Evolutionary conservation across 2,329 filamentous ascomycete genomes (phyloP).

Genomic region (Neofusicoccum cordaticola): DNA sequence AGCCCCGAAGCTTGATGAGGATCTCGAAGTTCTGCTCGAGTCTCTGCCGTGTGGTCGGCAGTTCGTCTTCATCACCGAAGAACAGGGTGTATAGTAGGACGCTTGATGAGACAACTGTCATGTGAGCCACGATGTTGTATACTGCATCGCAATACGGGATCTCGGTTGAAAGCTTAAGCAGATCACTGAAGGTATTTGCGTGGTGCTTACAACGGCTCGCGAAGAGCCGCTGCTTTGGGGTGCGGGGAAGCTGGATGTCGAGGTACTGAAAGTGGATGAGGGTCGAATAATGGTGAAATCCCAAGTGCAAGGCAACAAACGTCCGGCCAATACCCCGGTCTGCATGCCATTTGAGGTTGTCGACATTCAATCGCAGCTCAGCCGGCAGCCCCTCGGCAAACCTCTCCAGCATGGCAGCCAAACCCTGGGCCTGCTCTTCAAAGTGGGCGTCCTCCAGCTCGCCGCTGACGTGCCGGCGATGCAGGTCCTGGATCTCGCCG

Average conservation of each 20-base stretch:
- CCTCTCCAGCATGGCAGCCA: background rate
- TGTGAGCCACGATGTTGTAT: conserved; percentile 48
- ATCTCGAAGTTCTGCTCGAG: conserved; percentile 48
- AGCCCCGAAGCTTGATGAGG: conserved; percentile 39
- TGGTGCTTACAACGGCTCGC: conserved; percentile 24
- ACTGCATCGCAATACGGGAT: conserved; percentile 40
- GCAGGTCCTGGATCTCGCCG: conserved; percentile 41
- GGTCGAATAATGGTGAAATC: conserved; percentile 48
- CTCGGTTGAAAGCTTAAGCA: conserved; percentile 40
- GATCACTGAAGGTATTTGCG: conserved; percentile 39
- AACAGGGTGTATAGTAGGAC: conserved; percentile 48
- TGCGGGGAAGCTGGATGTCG: conserved; percentile 27
- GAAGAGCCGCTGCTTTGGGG: conserved; percentile 25
- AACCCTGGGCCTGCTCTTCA: background rate
- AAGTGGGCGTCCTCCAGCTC: conserved; percentile 14
- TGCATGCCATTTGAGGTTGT: conserved; percentile 41
- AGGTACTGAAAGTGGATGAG: conserved; percentile 51
- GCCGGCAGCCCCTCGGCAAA: conserved; percentile 10
- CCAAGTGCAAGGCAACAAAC: conserved; percentile 47
- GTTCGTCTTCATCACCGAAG: conserved; percentile 39
- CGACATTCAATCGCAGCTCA: conserved; percentile 9
- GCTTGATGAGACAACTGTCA: conserved; percentile 48
- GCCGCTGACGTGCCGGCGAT: conserved; percentile 29
- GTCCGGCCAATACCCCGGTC: conserved; percentile 41
- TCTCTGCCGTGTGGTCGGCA: conserved; percentile 33